Base-by-base conservation (phyloP, 352 stramenopile species). In the Pythium sp. region DNA sequence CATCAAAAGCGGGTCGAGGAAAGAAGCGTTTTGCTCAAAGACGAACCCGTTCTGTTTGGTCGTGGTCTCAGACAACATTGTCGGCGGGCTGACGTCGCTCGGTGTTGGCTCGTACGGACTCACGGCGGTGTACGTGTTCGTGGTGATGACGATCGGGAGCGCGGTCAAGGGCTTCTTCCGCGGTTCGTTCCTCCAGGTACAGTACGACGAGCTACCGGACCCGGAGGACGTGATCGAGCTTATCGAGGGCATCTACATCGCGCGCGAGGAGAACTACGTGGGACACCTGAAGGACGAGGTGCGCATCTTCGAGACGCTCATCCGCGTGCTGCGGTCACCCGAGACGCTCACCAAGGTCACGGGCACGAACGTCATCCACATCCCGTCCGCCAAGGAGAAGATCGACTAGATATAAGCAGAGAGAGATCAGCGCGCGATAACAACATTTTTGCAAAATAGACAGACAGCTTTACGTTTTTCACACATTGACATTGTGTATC, bases 241-340 rank as follows among this genome's bases (percentile, higher is more conserved):
- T 38, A 82, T 95, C 9, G 87, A 96, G 69, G 89, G 89, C 24
- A 92, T 96, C 62, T 96, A 96, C 74, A 95, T 96, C 49, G 89
- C 87, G 41, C 77, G 89, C 28, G 72, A 85, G 9, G 87, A 95
- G 68, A 78, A 88, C 8, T 96, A 96, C 57, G 83, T 96, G 26
- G 89, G 89, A 5, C 89, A 96, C 71, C 58, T 96, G 20, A 94
- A 94, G 59, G 89, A 96, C 64, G 89, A 96, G 79, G 84, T 94
- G 3, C 80, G 87, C 5, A 89, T 96, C 56, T 96, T 96, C 65
- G 89, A 96, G 72, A 95, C 87, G 32, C 78, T 96, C 46, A 79
- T 96, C 49, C 86, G 89, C 32, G 85, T 96, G 11, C 62, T 96
- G 60, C 81, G 89, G 18, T 96, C 89, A 3, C 89, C 89, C 0